A percentile compares a stretch with the other conserved stretches of the same genome.
Evolutionary conservation across 805 yeast genomes (phyloP).

Genomic region (Jamesozyma gamospora): DNA sequence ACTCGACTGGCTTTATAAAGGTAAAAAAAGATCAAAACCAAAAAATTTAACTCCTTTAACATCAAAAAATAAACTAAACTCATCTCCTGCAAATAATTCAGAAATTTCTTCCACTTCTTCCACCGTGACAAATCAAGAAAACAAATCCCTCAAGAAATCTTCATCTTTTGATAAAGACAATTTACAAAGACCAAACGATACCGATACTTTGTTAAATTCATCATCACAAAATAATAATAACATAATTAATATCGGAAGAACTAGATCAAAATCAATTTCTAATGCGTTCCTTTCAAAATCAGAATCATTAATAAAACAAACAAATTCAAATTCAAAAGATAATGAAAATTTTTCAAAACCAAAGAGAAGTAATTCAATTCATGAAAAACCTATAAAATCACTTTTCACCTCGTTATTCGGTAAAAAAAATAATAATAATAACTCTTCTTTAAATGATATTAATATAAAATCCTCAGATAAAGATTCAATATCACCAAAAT

Average conservation of each 20-base stretch:
- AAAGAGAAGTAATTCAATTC: slow-evolving; percentile 9
- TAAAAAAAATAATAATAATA: slow-evolving; percentile 11
- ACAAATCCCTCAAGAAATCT: not conserved
- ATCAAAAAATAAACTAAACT: not conserved
- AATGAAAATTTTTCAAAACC: not conserved
- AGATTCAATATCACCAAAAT: not conserved
- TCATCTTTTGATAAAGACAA: no score
- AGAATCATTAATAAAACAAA: no score
- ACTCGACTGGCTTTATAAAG: slow-evolving; percentile 78
- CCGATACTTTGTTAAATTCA: no score
- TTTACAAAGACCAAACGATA: not conserved
- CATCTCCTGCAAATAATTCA: not conserved
- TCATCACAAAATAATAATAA: not conserved
- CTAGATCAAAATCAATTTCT: slow-evolving; percentile 17
- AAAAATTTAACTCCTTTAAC: not conserved
- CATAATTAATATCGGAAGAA: not conserved
- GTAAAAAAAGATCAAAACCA: slow-evolving; percentile 37
- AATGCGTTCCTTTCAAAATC: slow-evolving; percentile 9
- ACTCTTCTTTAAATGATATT: no score
- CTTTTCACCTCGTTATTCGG: slow-evolving; percentile 22
- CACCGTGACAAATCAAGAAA: no score
- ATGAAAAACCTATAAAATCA: slow-evolving; percentile 23
- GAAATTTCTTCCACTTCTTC: no score
- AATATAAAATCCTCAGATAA: no score
- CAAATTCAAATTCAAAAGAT: not conserved